Base-by-base conservation (phyloP, 2,329 filamentous ascomycete genomes). In the Phialophora chinensis region DNA sequence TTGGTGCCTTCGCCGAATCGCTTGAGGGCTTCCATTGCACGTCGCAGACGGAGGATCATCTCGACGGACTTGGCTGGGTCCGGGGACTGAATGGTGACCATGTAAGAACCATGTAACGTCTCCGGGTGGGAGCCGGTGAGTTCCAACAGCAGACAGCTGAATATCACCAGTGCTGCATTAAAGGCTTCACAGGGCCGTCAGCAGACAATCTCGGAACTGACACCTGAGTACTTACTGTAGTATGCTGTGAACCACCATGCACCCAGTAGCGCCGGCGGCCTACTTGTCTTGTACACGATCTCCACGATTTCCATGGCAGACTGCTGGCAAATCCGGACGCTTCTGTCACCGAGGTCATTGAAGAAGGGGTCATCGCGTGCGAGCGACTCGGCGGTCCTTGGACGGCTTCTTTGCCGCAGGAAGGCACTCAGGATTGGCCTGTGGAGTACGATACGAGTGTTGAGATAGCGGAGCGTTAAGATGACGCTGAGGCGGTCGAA, bases 211-310 rank as follows among this genome's bases (percentile, higher is more conserved):
- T 4, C 66, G 70, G 25, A 69, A 69, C 65, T 60, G 60, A 66
- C 60, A 27, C 66, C 50, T 29, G 38, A 12, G 23, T 20, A 20
- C 65, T 65, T 64, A 72, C 70, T 75, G 66, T 80, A 81, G 63
- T 80, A 80, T 8, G 80, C 69, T 23, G 75, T 74, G 66, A 79
- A 81, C 77, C 78, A 80, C 78, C 79, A 80, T 5, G 78, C 78
- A 2, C 78, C 79, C 2, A 80, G 72, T 1, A 77, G 66, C 27
- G 73, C 67, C 25, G 67, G 57, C 20, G 63, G 66, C 61, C 67
- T 59, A n/a, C 64, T 66, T 1, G 67, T 66, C 3, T 69, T 68
- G 33, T 61, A 57, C 2, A 77, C 66, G 52, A 76, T 74, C 25
- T 75, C 71, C 50, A 81, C 76, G 12, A 79, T 79, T 31, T 73